Conservation (phyloP, 225 moss, liverwort and hornwort genomes). For the Climacium dendroides region DNA sequence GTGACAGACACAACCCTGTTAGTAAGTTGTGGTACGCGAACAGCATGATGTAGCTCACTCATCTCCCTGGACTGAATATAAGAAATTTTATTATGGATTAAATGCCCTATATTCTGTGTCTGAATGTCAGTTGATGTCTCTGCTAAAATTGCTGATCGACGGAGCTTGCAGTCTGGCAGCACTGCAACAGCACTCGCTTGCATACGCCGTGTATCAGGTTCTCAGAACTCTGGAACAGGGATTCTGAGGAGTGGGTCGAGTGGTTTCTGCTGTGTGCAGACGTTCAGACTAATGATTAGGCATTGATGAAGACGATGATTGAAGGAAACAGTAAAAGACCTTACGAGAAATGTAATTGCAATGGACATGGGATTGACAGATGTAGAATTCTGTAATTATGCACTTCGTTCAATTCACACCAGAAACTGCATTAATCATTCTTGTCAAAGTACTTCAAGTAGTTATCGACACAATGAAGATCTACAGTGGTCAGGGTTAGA, state of each 20-base stretch:
- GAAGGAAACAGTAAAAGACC: conserved; percentile 3
- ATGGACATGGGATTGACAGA: neutral
- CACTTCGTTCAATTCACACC: neutral
- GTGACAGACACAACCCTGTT: neutral
- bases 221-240: conserved; percentile 8
- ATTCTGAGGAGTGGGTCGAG: neutral
- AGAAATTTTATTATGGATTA: neutral
- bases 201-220: neutral
- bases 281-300: conserved; percentile 28
- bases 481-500: neutral
- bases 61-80: conserved; percentile 6
- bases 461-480: neutral
- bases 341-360: neutral
- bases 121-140: conserved; percentile 6
- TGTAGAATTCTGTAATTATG: neutral
- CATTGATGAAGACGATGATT: conserved; percentile 27
- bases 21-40: neutral
- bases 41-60: neutral
- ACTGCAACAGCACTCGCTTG: neutral
- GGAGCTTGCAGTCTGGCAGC: neutral
- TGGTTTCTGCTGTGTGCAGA: neutral
- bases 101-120: neutral
- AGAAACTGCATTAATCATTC: neutral
- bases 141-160: neutral
- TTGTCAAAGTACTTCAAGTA: neutral